Conservation (phyloP, 768 basidiomycete species). For the Auricularia sp. region DNA sequence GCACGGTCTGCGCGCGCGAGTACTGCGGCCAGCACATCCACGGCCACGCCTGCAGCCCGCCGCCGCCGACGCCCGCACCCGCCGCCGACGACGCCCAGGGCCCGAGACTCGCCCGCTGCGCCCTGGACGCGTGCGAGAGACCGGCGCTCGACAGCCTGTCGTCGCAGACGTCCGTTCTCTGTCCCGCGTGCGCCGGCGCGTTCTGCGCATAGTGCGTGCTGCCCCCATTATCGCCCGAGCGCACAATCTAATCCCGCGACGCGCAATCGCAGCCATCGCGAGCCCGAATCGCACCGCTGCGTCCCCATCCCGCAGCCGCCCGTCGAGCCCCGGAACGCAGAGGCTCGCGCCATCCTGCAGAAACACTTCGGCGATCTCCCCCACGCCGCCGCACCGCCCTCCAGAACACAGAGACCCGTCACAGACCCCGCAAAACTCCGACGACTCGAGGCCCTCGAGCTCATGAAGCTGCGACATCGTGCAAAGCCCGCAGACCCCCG, state of each 20-base stretch:
- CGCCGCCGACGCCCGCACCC: not conserved
- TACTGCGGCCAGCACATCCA: conserved; percentile 64
- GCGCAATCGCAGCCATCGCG: conserved; percentile 46
- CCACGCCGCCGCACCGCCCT: conserved; percentile 11
- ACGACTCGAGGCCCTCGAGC: conserved; percentile 45
- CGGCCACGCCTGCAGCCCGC: conserved; percentile 44
- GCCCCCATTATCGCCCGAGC: not conserved
- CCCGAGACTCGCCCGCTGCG: conserved; percentile 40
- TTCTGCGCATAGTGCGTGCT: conserved; percentile 55
- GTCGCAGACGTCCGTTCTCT: conserved; percentile 24
- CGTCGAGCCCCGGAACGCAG: conserved; percentile 29
- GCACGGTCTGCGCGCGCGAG: conserved; percentile 39
- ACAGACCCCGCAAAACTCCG: conserved; percentile 45
- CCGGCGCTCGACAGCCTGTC: conserved; percentile 39
- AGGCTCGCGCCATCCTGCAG: conserved; percentile 43
- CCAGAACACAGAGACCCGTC: conserved; percentile 24
- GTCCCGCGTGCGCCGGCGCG: conserved; percentile 45
- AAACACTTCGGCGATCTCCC: conserved; percentile 33
- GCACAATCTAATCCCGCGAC: not conserved
- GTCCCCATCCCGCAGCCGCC: conserved; percentile 14
- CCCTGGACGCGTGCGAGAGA: conserved; percentile 41
- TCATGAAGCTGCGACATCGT: conserved; percentile 67
- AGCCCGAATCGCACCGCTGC: conserved; percentile 54
- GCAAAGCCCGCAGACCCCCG: conserved; percentile 56
- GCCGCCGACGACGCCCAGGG: conserved; percentile 5